Conservation (phyloP, 106 monocot genomes). For the Amphibolis antarctica region DNA sequence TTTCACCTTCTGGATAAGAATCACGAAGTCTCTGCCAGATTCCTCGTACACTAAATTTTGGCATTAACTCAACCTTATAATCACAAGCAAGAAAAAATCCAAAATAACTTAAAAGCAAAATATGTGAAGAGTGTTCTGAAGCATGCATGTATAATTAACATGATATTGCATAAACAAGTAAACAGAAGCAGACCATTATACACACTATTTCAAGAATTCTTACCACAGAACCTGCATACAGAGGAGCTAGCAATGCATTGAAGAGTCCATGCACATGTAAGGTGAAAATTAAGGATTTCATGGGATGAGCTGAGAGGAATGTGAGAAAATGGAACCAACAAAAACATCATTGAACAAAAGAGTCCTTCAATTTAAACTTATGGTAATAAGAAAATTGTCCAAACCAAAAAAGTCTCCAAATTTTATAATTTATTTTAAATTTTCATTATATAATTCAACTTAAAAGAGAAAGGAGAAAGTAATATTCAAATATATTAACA, state of each 20-base stretch:
- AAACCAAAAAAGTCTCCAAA: neutral
- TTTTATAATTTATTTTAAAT: neutral
- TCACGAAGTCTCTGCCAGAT: conserved; percentile 95
- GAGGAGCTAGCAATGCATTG: conserved; percentile 85
- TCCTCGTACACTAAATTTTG: conserved; percentile 96
- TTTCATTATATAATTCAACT: no score
- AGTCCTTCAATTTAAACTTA: no score
- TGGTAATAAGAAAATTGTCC: no score
- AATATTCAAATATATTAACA: neutral
- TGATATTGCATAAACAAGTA: neutral
- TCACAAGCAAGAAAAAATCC: neutral
- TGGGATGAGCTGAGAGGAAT: neutral
- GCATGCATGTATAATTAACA: no score
- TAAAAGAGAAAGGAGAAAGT: no score
- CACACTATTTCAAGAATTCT: conserved; percentile 5
- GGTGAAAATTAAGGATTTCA: conserved; percentile 49
- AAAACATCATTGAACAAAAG: neutral
- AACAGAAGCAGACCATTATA: neutral
- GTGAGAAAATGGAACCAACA: conserved; percentile 3
- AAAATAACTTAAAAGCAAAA: neutral
- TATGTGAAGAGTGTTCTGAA: neutral
- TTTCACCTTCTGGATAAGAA: conserved; percentile 74
- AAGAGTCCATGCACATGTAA: conserved; percentile 98
- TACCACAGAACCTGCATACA: conserved; percentile 93
- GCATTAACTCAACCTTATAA: conserved; percentile 88